A percentile compares a stretch with the other conserved stretches of the same genome.
phyloP scores from a whole-genome alignment of 2,329 filamentous ascomycete genomes.

The Amesomyces nigricolor region DNA sequence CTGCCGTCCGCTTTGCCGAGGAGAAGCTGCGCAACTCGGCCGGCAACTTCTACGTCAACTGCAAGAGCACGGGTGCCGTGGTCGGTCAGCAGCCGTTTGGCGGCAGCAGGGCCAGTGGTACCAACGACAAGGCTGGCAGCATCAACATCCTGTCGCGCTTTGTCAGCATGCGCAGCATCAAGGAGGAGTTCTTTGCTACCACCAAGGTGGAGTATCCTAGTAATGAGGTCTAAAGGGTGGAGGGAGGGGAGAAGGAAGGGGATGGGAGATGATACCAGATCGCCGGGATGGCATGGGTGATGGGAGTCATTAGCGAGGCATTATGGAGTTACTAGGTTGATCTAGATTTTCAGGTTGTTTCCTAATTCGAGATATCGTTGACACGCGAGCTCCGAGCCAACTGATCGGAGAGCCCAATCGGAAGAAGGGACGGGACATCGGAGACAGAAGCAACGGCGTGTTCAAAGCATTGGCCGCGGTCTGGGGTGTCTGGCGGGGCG shows the following conservation, averaged over 20 bases:
- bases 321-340: slow-evolving; percentile 3
- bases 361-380: background rate
- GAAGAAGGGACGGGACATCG: background rate
- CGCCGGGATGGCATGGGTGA: background rate
- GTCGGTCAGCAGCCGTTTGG: slow-evolving; percentile 54
- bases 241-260: background rate
- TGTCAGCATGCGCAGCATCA: slow-evolving; percentile 46
- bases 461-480: slow-evolving; percentile 9
- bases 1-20: slow-evolving; percentile 45
- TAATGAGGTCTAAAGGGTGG: slow-evolving; percentile 51
- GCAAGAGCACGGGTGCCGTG: slow-evolving; percentile 51
- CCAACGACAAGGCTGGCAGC: slow-evolving; percentile 53
- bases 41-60: slow-evolving; percentile 55
- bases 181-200: slow-evolving; percentile 66
- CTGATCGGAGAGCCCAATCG: background rate
- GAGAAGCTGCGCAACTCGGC: slow-evolving; percentile 47
- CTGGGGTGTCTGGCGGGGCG: slow-evolving; percentile 9
- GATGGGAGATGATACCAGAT: background rate
- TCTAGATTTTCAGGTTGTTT: slow-evolving; percentile 1
- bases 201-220: slow-evolving; percentile 63
- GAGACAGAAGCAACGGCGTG: background rate
- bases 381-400: slow-evolving; percentile 1
- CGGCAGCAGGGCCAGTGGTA: slow-evolving; percentile 47
- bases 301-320: background rate
- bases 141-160: slow-evolving; percentile 45